Evolutionary conservation across 768 basidiomycete species (phyloP).

Genomic region (Suillus variegatus): DNA sequence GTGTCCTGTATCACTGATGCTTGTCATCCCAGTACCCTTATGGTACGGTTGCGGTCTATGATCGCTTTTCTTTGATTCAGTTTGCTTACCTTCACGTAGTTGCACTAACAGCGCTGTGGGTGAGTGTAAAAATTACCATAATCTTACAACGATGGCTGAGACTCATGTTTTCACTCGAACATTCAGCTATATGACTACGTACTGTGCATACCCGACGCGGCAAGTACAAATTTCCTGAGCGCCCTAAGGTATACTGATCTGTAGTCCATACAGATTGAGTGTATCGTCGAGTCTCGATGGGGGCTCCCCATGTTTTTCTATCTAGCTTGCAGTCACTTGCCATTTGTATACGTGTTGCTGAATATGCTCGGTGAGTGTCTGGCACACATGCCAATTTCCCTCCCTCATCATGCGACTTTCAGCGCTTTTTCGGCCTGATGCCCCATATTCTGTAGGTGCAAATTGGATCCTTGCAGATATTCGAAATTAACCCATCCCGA

Average conservation of each 20-base stretch:
- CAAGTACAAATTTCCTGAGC: not conserved
- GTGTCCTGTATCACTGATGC: not conserved
- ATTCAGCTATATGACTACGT: not conserved
- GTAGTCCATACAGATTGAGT: conserved; percentile 15
- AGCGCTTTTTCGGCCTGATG: not conserved
- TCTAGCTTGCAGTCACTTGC: not conserved
- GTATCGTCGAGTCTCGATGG: conserved; percentile 37
- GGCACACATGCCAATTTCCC: not conserved
- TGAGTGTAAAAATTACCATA: not conserved
- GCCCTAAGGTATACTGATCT: not conserved
- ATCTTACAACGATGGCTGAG: not conserved
- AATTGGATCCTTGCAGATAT: not conserved
- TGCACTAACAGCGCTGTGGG: not conserved
- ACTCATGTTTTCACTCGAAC: not conserved
- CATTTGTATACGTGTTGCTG: not conserved
- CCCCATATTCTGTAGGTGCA: not conserved
- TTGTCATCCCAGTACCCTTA: not conserved
- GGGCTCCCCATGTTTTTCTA: not conserved
- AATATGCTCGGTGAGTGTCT: not conserved
- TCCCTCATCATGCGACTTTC: not conserved
- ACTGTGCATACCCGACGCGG: not conserved
- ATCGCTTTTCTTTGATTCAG: not conserved
- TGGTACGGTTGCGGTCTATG: not conserved
- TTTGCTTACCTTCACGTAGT: not conserved
- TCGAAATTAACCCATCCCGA: not conserved